phyloP scores from a whole-genome alignment of 192 early-diverging fungal species.

The Thoreauomyces humboldtii region DNA sequence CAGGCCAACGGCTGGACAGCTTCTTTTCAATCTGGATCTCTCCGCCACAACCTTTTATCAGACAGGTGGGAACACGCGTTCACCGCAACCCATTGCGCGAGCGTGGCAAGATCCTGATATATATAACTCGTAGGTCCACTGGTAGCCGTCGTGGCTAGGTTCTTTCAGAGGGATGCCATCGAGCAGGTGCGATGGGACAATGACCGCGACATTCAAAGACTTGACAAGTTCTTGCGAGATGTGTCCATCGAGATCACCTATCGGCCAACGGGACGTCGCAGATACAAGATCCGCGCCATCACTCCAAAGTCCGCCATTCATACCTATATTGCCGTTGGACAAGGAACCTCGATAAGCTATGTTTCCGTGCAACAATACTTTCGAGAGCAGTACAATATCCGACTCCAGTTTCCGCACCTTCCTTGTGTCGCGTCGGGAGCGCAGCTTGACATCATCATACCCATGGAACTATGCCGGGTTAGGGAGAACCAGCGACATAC shows the following conservation, averaged over 20 bases:
- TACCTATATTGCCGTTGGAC: conserved; percentile 58
- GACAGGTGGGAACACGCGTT: conserved; percentile 38
- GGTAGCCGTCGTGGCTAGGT: background rate
- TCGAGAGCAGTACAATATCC: conserved; percentile 62
- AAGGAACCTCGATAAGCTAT: conserved; percentile 46
- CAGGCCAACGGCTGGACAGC: conserved; percentile 65
- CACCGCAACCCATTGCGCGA: too few species aligned
- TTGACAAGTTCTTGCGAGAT: conserved; percentile 13
- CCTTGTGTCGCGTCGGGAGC: conserved; percentile 68
- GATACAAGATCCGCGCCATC: conserved; percentile 66
- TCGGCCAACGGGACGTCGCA: conserved; percentile 58
- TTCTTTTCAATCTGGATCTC: conserved; percentile 55
- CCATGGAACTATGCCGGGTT: conserved; percentile 87
- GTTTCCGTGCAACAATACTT: conserved; percentile 79
- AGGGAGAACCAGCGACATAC: conserved; percentile 75
- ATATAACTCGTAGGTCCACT: conserved; percentile 6
- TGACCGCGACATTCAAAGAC: conserved; percentile 1
- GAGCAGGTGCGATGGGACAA: background rate
- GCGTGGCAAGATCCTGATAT: background rate
- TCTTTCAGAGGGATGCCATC: conserved; percentile 13
- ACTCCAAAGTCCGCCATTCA: conserved; percentile 58
- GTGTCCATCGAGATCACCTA: conserved; percentile 13
- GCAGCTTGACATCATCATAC: conserved; percentile 62
- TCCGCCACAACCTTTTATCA: conserved; percentile 57
- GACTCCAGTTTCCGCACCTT: conserved; percentile 69